phyloP scores from a whole-genome alignment of 306 rosid genomes.

The Gillenia trifoliata region DNA sequence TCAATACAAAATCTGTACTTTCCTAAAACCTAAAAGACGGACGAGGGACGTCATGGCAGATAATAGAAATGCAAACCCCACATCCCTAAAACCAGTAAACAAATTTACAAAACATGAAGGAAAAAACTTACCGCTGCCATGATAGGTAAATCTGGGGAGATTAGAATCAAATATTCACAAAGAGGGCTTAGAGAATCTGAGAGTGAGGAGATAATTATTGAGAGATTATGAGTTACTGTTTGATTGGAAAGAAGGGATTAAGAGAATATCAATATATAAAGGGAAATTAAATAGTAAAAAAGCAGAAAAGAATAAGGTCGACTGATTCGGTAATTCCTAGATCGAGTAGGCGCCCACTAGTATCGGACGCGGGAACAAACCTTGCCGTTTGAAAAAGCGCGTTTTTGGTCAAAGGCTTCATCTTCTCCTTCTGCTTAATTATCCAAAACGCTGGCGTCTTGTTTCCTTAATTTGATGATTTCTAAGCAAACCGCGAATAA shows the following conservation, averaged over 20 bases:
- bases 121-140: conserved; percentile 20
- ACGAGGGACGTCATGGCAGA: neutral
- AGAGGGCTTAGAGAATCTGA: neutral
- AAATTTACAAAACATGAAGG: neutral
- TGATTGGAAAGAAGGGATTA: neutral
- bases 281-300: neutral
- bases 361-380: conserved; percentile 19
- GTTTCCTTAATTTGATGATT: neutral
- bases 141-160: neutral
- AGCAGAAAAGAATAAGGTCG: conserved; percentile 1
- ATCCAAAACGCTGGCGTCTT: neutral
- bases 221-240: neutral
- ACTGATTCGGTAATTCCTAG: neutral
- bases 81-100: neutral
- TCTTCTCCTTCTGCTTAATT: neutral
- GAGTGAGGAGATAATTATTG: too few species aligned
- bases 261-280: neutral
- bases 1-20: neutral
- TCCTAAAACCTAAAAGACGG: neutral
- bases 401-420: neutral
- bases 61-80: neutral
- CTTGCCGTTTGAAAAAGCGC: conserved; percentile 1
- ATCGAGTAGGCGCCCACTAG: conserved; percentile 18
- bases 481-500: neutral
- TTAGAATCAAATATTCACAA: neutral